A percentile compares a stretch with the other conserved stretches of the same genome.
Conservation (phyloP, 2,329 filamentous ascomycete species). For the Ophiostoma fasciatum region DNA sequence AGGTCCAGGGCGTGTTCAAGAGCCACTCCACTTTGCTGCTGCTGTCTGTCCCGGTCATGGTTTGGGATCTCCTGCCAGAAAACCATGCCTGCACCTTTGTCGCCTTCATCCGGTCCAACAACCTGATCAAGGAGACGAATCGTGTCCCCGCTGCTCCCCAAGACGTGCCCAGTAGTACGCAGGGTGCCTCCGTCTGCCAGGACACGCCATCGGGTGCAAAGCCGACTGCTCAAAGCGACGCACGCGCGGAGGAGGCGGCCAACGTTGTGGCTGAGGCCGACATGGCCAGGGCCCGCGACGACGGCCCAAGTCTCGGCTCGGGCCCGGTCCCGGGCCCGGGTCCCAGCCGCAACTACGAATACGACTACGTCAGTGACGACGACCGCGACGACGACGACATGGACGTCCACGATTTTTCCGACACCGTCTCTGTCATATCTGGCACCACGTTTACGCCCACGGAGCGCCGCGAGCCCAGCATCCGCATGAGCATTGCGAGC, state of each 20-base stretch:
- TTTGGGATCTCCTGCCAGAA: conserved; percentile 45
- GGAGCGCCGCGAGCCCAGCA: conserved; percentile 9
- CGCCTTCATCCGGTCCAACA: conserved; percentile 44
- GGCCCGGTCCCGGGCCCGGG: no score
- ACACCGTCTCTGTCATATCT: conserved; percentile 17
- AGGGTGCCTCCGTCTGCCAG: no score
- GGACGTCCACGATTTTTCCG: conserved; percentile 8
- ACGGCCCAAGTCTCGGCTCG: no score
- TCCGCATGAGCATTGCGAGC: conserved; percentile 12
- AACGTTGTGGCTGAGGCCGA: no score
- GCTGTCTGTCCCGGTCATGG: conserved; percentile 41
- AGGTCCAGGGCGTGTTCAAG: conserved; percentile 46
- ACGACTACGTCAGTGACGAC: conserved; percentile 9
- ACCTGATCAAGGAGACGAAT: conserved; percentile 26
- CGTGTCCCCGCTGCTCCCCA: conserved; percentile 8
- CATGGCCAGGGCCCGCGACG: no score
- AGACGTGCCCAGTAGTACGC: background rate
- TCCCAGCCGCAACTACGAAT: no score
- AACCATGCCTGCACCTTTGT: conserved; percentile 42
- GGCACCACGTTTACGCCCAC: conserved; percentile 17
- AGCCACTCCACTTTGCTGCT: conserved; percentile 45
- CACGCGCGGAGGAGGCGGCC: no score
- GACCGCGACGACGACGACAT: background rate
- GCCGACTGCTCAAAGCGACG: no score
- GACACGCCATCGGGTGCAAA: no score